Evolutionary conservation across 371 early-diverging fungal genomes (phyloP), one percentile per base, ranked within the genome.

Genomic region (Apophysomyces elegans): DNA sequence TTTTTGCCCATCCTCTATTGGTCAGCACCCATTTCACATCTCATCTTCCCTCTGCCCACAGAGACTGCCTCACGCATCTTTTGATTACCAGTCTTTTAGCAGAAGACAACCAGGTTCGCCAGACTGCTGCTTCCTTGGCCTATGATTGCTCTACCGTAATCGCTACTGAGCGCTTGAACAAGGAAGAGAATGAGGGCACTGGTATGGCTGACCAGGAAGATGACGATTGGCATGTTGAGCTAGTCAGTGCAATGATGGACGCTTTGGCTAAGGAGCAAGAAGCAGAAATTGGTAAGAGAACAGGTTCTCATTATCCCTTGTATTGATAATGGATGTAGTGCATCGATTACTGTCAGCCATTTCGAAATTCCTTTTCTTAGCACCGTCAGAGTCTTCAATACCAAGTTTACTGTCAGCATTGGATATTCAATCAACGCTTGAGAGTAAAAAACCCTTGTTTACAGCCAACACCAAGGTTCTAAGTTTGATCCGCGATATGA

Each of bases 181-280:
- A 80, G 32, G 71, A 83, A 44, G 68, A 63, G 14, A 43, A 36
- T 18, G 74, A 75, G 16, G 80, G 83, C 5, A 39, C 58, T 4
- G 78, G 78, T n/a, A 72, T 71, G 58, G 68, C 79, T n/a, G 76
- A 75, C 13, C 77, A 79, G 62, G 78, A 82, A 18, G 87, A 87
- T 62, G 90, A 88, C 66, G 91, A 90, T 56, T 92, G 92, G 92
- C 73, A 79, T 35, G 75, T 83, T 12, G 90, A 90, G 62, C 65
- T 89, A 41, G 73, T 85, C 8, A 89, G 90, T 45, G 92, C 90
- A 0, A 75, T 89, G 18, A 70, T 80, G 14, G 83, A 84, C 44
- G 89, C 87, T 12, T 64, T 92, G 18, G 75, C 80, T 35, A 84
- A 83, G 56, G 90, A 89, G 59, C 65, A 45, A 7, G 81, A 80